Conservation (phyloP, 2,329 filamentous ascomycete genomes). For the Fusarium caatingaense region DNA sequence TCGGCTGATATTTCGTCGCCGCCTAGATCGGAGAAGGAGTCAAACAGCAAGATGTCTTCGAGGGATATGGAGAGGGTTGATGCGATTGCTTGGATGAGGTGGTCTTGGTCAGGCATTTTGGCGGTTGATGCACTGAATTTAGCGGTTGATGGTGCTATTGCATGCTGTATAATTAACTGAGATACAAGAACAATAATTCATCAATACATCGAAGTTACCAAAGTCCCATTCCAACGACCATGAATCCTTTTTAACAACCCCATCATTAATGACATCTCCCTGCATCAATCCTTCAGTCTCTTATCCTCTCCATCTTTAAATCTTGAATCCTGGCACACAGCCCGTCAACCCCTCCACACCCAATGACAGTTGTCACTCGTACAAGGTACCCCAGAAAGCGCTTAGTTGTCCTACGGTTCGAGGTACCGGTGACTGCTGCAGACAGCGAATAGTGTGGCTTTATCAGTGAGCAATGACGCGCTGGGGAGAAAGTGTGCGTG, state of each 20-base stretch:
- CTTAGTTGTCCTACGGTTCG: fast-evolving
- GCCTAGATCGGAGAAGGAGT: constrained; percentile 60
- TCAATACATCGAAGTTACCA: background rate
- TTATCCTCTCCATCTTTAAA: constrained; percentile 5
- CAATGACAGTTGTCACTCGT: background rate
- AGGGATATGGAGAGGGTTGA: constrained; percentile 52
- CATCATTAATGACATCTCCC: constrained; percentile 6
- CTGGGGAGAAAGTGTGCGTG: background rate
- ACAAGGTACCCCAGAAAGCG: constrained; percentile 11
- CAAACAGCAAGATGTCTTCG: constrained; percentile 50
- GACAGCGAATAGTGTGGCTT: constrained; percentile 8
- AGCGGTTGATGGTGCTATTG: background rate
- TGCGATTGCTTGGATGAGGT: constrained; percentile 51
- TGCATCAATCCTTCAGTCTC: constrained; percentile 6
- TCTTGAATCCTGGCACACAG: constrained; percentile 15
- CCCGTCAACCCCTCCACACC: background rate
- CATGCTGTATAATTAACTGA: background rate
- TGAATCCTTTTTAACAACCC: constrained; percentile 2
- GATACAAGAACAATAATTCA: background rate
- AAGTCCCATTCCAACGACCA: background rate
- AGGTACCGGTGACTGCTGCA: constrained; percentile 1
- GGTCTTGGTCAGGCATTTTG: constrained; percentile 36
- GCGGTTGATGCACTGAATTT: background rate
- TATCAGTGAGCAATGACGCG: constrained; percentile 15
- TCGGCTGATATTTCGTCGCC: constrained; percentile 53